These are phyloP conservation scores for Solanum verrucosum DNA, from an alignment of 257 asterid genomes.

Conservation along the genomic window DNA sequence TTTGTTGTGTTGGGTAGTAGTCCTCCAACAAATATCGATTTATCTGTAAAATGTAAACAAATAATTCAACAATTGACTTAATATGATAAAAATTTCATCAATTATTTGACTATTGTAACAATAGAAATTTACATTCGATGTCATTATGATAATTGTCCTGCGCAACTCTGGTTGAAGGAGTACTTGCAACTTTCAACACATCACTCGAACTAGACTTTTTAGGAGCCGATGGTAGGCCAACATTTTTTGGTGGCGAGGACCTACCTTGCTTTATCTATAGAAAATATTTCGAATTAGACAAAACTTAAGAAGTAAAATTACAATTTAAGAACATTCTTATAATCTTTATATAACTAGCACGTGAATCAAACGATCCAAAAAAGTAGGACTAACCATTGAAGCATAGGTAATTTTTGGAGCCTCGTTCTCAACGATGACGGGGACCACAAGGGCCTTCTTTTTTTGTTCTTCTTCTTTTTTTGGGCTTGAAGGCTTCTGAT, in stretches of 20 bases:
- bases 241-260: slow-evolving; percentile 9
- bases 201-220: not conserved
- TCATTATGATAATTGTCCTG: not conserved
- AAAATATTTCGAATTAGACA: not conserved
- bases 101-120: slow-evolving; percentile 9
- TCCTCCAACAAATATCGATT: slow-evolving; percentile 38
- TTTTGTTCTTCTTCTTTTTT: not conserved
- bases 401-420: not conserved
- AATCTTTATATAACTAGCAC: not conserved
- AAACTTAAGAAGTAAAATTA: not conserved
- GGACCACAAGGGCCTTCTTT: no score
- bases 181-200: not conserved
- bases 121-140: not conserved
- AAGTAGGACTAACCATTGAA: slow-evolving; percentile 3
- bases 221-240: not conserved
- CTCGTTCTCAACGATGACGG: not conserved
- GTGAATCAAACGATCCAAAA: not conserved
- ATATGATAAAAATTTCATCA: not conserved
- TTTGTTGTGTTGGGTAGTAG: slow-evolving; percentile 34
- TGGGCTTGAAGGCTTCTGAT: not conserved
- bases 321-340: not conserved
- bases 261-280: slow-evolving; percentile 33
- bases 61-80: not conserved
- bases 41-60: slow-evolving; percentile 10
- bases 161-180: not conserved